phyloP scores from a whole-genome alignment of 306 rosid species.

The Fagus crenata region DNA sequence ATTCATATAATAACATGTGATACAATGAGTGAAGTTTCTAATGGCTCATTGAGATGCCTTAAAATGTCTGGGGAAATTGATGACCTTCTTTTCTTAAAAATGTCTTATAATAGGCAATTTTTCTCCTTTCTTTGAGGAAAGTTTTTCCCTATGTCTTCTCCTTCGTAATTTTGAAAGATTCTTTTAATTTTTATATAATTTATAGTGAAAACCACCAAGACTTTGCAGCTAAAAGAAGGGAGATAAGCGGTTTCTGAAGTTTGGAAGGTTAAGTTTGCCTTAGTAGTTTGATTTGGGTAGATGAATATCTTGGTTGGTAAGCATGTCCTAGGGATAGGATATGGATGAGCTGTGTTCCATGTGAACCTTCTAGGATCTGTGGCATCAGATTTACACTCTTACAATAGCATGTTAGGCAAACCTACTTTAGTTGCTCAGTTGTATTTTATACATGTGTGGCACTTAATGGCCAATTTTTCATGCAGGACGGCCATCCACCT shows the following conservation, averaged over 20 bases:
- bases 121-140: background rate
- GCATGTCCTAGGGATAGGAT: background rate
- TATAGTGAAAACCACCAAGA: background rate
- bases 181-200: too few species aligned
- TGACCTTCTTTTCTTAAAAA: background rate
- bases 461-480: slow-evolving; percentile 24
- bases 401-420: background rate
- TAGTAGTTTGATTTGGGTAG: background rate
- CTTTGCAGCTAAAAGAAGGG: background rate
- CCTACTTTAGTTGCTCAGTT: slow-evolving; percentile 16
- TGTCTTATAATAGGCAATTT: background rate
- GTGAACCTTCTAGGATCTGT: background rate
- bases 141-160: too few species aligned
- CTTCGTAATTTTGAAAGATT: too few species aligned
- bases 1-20: slow-evolving; percentile 10
- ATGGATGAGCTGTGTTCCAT: background rate
- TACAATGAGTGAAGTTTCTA: slow-evolving; percentile 14
- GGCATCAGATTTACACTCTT: background rate
- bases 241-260: slow-evolving; percentile 5
- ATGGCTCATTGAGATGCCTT: slow-evolving; percentile 1
- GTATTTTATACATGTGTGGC: slow-evolving; percentile 5
- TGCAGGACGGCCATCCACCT: slow-evolving; percentile 99
- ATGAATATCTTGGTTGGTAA: slow-evolving; percentile 4
- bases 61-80: background rate
- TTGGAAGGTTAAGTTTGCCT: background rate